A percentile compares a stretch with the other conserved stretches of the same genome.
These are phyloP conservation scores for Ceratobasidium sp. DNA, from an alignment of 1,284 basidiomycete species.

Conservation along the genomic window DNA sequence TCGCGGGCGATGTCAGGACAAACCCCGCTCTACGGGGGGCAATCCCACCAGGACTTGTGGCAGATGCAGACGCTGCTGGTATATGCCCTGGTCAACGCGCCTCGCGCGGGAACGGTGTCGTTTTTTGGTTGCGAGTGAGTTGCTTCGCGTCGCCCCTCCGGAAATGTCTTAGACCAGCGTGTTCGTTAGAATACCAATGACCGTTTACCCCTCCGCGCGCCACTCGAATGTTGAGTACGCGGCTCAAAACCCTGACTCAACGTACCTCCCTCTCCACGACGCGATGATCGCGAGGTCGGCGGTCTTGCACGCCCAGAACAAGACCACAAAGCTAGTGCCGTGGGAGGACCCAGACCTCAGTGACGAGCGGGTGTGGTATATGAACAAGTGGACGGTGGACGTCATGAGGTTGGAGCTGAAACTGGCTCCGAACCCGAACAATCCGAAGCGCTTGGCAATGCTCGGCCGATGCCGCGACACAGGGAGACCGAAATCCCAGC, in stretches of 20 bases:
- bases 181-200: neutral
- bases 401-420: neutral
- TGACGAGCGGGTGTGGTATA: neutral
- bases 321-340: neutral
- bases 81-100: neutral
- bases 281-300: neutral
- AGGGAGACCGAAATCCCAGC: neutral
- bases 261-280: neutral
- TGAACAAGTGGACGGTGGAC: neutral
- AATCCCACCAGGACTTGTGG: neutral
- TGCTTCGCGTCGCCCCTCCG: too few species aligned
- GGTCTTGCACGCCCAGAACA: neutral
- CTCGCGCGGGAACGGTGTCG: neutral
- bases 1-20: neutral
- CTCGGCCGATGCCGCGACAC: neutral
- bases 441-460: neutral
- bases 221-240: neutral
- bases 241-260: neutral
- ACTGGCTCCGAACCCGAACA: neutral
- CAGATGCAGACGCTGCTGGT: neutral
- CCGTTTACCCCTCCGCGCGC: neutral
- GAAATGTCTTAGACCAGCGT: too few species aligned
- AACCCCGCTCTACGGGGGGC: neutral
- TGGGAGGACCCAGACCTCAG: neutral
- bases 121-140: conserved; percentile 8